Base-by-base conservation (phyloP, 2,329 filamentous ascomycete genomes). In the Corinectria fuckeliana region DNA sequence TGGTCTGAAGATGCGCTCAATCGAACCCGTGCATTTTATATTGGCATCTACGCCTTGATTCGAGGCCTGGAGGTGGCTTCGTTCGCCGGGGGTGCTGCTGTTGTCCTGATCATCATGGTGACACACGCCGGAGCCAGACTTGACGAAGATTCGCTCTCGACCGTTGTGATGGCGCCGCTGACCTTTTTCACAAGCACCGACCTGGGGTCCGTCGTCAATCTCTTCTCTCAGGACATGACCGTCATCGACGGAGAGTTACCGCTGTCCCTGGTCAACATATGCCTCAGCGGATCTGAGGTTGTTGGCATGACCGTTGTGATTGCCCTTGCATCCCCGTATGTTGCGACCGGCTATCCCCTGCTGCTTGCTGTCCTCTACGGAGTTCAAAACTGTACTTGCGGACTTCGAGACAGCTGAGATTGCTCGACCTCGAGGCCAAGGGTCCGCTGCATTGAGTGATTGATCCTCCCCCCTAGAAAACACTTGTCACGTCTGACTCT, bases 361-460 rank as follows among this genome's bases (percentile, higher is more conserved):
- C 67, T 86, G 1, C 53, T 78, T 4, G 70, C 66, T 1, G 60
- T 79, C 0, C 61, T 86, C 1, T 87, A 80, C 50, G 54, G 75
- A 2, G 71, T 88, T 1, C 85, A 87, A 62, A 80, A 41, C 77
- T 85, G 51, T 88, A 88, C 64, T 77, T 88, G 1, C 77, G 82
- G 1, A 88, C 85, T 0, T 87, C 85, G 0, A 77, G 85, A 0
- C 85, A 88, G 68, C 71, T 88, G 3, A 78, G 85, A 39, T 76
- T 85, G 13, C 68, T 88, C 18, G 85, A 88, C 45, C 76, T 88
- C 3, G 85, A 88, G 66, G 79, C 80, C 2, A 86, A 87, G 60
- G 79, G 80, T 1, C 84, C 84, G 1, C 73, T 88, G 0, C 87
- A 84, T 69, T 72, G 18, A 63, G 62, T n/a, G n/a, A n/a, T 54